Evolutionary conservation across 768 basidiomycete genomes (phyloP), one percentile per base, ranked within the genome.

Genomic region (Rhodotorula babjevae): DNA sequence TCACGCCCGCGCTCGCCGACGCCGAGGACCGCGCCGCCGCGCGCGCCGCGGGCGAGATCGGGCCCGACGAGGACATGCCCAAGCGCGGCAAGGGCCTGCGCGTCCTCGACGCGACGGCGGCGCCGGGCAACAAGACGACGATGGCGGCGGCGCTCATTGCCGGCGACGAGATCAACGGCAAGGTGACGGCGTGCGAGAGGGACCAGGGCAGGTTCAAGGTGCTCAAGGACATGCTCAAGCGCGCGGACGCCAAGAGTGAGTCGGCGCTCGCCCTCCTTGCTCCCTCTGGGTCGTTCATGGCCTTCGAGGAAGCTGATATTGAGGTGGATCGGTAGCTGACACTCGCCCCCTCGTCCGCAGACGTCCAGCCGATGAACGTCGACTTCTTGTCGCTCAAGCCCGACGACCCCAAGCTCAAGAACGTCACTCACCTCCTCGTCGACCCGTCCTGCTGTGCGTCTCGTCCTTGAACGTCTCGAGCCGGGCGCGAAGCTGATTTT

Each of bases 51-150:
- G 58, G 47, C 42, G 63, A 53, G 25, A 40, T 58, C 29, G 67
- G 52, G 3, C 21, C 36, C 27, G 65, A 46, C 1, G 29, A 60
- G 44, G 56, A 44, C 16, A 67, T 70, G 60, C 52, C 46, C 58
- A 70, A 68, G 56, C 66, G 63, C 0, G 59, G 63, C 58, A 76
- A 73, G 75, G 61, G 62, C 40, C 62, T 42, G 67, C 79, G 85
- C 60, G 90, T 93, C 44, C 90, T 97, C 53, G 95, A 98, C 81
- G 93, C 92, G 21, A 98, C 93, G 19, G 90, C 93, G 53, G 96
- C 96, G 1, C 96, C 96, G 0, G 96, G 96, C 1, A 99, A 99
- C 82, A 99, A 99, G 82, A 98, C 96, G 3, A 90, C 93, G 15
- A 92, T 95, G 81, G 82, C 98, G 33, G 90, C 91, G 76, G 92